Evolutionary conservation across 352 stramenopile genomes (phyloP), one percentile per base, ranked within the genome.

Genomic region (Globisporangium solare): DNA sequence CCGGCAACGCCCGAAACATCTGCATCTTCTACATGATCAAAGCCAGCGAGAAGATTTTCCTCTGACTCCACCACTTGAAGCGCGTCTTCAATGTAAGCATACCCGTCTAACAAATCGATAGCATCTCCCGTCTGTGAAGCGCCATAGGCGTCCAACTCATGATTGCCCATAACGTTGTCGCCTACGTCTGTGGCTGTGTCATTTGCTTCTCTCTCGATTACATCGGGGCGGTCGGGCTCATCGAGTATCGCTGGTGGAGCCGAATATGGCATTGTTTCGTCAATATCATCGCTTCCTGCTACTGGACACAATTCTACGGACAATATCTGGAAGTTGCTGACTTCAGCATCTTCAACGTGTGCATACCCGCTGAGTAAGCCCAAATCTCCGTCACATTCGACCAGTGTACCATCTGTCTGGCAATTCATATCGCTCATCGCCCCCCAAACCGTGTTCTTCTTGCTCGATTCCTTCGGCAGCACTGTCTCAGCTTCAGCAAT

Each of bases 41-140:
- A 81, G 6, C 15, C 53, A 10, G 37, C 54, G 12, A 79, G 55
- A 42, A 76, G 51, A 54, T 76, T 52, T 24, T 24, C 47, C 50
- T 66, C 31, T 20, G 47, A 18, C 8, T n/a, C 6, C 12, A 6
- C 18, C 20, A 54, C 5, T 14, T 20, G 17, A 18, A 79, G 68
- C 20, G 35, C 57, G 37, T n/a, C 51, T 56, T 86, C 77, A 17
- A 82, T 56, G 47, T 84, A 71, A 0, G 57, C 51, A 58, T 65
- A 86, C 4, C 45, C 64, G 2, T 46, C 20, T 20, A 88, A 55
- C 10, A 81, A 55, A 37, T 79, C 66, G 10, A 49, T 15, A 8
- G 6, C 24, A 12, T 12, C 21, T 40, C 32, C 35, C 18, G 17
- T 1, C 3, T 51, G 39, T 37, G 8, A 3, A n/a, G 3, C 17